These are phyloP conservation scores for Chimonanthus salicifolius DNA, from an alignment of 164 flowering plant species.

Conservation along the genomic window DNA sequence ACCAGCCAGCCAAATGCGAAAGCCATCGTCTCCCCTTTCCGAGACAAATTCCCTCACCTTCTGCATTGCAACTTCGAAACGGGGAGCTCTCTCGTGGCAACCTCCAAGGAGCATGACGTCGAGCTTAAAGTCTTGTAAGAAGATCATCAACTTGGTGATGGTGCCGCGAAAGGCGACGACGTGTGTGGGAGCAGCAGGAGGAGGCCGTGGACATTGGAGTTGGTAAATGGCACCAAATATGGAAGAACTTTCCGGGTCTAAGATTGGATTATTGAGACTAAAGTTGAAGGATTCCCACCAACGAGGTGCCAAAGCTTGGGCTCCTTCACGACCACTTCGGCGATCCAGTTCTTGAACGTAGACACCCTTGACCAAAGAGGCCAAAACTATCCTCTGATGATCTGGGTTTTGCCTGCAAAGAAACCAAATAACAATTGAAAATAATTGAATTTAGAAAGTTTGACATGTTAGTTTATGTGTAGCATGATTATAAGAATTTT, in stretches of 20 bases:
- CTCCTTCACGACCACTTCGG: constrained; percentile 49
- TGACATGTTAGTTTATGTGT: too few species aligned
- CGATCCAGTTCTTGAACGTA: constrained; percentile 78
- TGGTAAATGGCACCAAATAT: constrained; percentile 78
- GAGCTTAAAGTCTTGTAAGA: constrained; percentile 55
- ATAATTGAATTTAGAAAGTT: too few species aligned
- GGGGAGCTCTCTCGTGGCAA: constrained; percentile 62
- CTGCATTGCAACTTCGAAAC: constrained; percentile 61
- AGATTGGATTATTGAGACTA: constrained; percentile 33
- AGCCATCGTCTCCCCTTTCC: constrained; percentile 23
- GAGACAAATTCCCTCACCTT: constrained; percentile 57
- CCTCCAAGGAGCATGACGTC: constrained; percentile 50
- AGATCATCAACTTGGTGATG: constrained; percentile 47
- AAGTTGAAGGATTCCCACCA: constrained; percentile 87
- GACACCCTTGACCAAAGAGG: constrained; percentile 77
- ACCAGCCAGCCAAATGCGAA: constrained; percentile 71
- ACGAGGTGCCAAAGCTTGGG: constrained; percentile 73
- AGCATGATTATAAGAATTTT: too few species aligned
- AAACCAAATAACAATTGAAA: not conserved
- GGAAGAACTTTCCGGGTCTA: constrained; percentile 62
- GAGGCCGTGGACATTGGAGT: constrained; percentile 26
- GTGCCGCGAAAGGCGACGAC: constrained; percentile 90
- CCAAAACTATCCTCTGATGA: constrained; percentile 75
- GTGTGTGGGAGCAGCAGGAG: constrained; percentile 34
- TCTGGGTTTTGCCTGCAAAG: constrained; percentile 49